Percentiles rank a stretch among this genome's conserved stretches.
Evolutionary conservation across 768 basidiomycete species (phyloP).

Genomic region (Pulveroboletus frians): DNA sequence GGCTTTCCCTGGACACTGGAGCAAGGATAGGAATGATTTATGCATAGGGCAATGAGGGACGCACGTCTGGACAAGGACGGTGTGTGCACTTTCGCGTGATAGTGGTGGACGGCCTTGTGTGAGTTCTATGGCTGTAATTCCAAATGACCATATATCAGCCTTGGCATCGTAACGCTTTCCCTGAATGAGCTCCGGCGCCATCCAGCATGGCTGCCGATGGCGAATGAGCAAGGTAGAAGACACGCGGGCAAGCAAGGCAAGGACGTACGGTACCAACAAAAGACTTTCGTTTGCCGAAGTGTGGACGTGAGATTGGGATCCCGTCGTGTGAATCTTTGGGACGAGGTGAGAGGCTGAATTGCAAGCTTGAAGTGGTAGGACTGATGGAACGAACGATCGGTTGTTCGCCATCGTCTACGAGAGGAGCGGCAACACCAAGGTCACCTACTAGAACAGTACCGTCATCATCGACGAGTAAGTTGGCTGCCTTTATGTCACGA

Average conservation of each 20-base stretch:
- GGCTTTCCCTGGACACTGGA: conserved; percentile 68
- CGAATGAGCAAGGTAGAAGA: background rate
- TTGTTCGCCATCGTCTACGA: conserved; percentile 59
- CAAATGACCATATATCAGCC: conserved; percentile 96
- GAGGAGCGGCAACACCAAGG: conserved; percentile 85
- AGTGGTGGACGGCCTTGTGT: conserved; percentile 84
- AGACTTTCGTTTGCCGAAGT: conserved; percentile 75
- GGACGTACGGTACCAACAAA: conserved; percentile 83
- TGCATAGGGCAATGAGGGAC: conserved; percentile 15
- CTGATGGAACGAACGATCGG: conserved; percentile 24
- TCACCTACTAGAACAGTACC: conserved; percentile 89
- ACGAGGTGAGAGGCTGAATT: conserved; percentile 31
- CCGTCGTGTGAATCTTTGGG: background rate
- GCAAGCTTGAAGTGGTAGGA: conserved; percentile 28
- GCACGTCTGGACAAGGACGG: conserved; percentile 71
- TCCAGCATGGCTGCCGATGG: conserved; percentile 74
- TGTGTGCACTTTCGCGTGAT: conserved; percentile 67
- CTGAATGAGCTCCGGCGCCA: conserved; percentile 92
- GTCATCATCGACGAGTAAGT: conserved; percentile 86
- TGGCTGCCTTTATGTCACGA: conserved; percentile 91
- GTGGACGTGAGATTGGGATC: conserved; percentile 31
- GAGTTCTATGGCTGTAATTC: conserved; percentile 90
- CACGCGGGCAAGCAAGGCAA: background rate
- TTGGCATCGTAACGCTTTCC: conserved; percentile 78
- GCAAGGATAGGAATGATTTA: background rate